A percentile compares a stretch with the other conserved stretches of the same genome.
phyloP scores from a whole-genome alignment of 2,329 filamentous ascomycete species.

The Paramyrothecium roridum region DNA sequence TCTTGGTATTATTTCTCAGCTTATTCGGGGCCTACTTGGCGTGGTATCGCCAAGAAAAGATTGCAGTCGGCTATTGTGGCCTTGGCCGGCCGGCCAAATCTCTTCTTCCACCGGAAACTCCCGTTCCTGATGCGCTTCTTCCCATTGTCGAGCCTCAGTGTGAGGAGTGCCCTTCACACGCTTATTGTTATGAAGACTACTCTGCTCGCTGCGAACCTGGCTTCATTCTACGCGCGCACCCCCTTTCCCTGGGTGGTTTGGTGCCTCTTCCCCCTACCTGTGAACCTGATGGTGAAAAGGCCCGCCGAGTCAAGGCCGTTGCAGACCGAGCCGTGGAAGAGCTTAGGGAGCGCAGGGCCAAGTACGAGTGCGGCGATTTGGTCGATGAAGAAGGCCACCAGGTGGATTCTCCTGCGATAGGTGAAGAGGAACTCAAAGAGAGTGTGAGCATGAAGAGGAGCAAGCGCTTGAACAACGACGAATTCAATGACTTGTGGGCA shows the following conservation, averaged over 20 bases:
- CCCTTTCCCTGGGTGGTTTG: conserved; percentile 75
- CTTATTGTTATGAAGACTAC: conserved; percentile 79
- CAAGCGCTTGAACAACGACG: conserved; percentile 78
- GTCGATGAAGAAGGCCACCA: conserved; percentile 57
- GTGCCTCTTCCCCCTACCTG: conserved; percentile 87
- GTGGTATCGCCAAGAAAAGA: conserved; percentile 92
- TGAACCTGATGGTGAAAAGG: conserved; percentile 92
- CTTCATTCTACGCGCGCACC: conserved; percentile 82
- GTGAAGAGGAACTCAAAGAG: conserved; percentile 73
- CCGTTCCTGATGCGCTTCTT: conserved; percentile 69
- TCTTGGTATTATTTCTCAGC: conserved; percentile 68
- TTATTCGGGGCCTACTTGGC: conserved; percentile 69
- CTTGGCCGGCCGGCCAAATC: conserved; percentile 63
- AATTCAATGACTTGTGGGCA: conserved; percentile 87
- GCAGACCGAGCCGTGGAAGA: conserved; percentile 86
- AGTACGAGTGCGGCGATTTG: conserved; percentile 84
- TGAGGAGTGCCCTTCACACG: conserved; percentile 86
- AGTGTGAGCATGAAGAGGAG: conserved; percentile 72
- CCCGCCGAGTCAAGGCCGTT: conserved; percentile 79
- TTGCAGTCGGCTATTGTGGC: conserved; percentile 94
- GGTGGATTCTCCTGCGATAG: conserved; percentile 54
- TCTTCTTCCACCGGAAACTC: conserved; percentile 44
- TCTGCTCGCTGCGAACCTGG: conserved; percentile 79
- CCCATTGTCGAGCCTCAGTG: conserved; percentile 74
- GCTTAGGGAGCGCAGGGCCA: conserved; percentile 78